Evolutionary conservation across 176 grass and related monocot species (phyloP), one percentile per base, ranked within the genome.

Genomic region (Saccharum spontaneum): DNA sequence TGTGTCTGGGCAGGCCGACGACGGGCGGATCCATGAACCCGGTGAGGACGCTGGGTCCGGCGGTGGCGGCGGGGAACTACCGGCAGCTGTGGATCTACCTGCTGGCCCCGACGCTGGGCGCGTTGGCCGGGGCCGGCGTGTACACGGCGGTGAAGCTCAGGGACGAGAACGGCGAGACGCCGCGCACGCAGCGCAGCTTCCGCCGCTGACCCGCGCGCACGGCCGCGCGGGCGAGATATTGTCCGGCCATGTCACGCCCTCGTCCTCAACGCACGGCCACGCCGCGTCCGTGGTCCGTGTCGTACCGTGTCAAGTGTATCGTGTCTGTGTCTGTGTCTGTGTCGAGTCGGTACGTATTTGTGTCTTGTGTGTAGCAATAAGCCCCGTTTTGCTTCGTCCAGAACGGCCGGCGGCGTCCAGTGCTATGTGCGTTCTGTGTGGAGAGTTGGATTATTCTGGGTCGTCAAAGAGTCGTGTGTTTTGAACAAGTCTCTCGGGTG

Each of bases 11-110:
- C 73, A 93, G 96, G 83, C 96, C 96, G 40, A 92, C 91, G 48
- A 98, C 89, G 16, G 96, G 93, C 46, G 93, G 93, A 66, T 98
- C 96, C 28, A 98, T 98, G 96, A 98, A 98, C 76, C 96, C 96
- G 17, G 96, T 98, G 80, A 90, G 96, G 71, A 98, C 96, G 33
- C 85, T 98, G 55, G 96, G 96, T 2, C 96, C 96, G 16, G 96
- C 96, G 9, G 91, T 98, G 73, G 96, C 96, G 0, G 87, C 93
- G 5, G 96, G 96, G 64, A 95, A 98, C 90, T 98, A 95, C 91
- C 64, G 69, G 69, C 93, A 92, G 85, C 89, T 98, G 50, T 98
- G 96, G 96, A 94, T 98, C 84, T 98, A 98, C 90, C 89, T 98
- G 57, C 50, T 91, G 15, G 96, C 96, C 36, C 96, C 96, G 24